Evolutionary conservation across 208 protist genomes (phyloP).

Genomic region (Endotrypanum monterogeii): DNA sequence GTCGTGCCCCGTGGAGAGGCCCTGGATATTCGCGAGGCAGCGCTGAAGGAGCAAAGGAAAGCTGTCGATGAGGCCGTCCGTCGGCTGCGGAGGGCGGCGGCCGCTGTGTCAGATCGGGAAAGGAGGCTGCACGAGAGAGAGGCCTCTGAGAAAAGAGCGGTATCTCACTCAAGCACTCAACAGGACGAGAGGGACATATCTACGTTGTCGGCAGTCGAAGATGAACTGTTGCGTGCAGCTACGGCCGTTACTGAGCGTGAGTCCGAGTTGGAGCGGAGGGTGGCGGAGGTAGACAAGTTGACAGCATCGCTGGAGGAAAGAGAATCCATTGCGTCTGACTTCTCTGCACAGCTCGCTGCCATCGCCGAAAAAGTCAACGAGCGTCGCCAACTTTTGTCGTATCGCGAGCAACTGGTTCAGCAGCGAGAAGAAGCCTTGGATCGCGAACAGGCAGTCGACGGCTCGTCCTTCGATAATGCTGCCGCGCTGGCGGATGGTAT

Average conservation of each 20-base stretch:
- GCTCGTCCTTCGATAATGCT: not conserved
- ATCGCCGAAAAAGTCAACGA: conserved; percentile 62
- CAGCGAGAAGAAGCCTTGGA: conserved; percentile 2
- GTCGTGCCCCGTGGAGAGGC: not conserved
- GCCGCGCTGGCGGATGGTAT: not conserved
- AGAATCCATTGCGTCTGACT: conserved; percentile 35
- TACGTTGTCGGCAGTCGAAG: conserved; percentile 3
- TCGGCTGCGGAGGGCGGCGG: conserved; percentile 27
- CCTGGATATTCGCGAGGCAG: conserved; percentile 14
- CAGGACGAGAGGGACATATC: not conserved
- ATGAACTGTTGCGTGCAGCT: conserved; percentile 22
- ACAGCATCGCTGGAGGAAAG: conserved; percentile 35
- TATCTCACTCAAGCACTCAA: not conserved
- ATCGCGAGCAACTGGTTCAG: conserved; percentile 22
- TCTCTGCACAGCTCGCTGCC: conserved; percentile 51
- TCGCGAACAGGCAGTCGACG: not conserved
- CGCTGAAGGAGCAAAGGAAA: conserved; percentile 6
- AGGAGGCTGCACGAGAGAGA: conserved; percentile 5
- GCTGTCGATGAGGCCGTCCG: conserved; percentile 23
- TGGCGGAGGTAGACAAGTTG: conserved; percentile 32
- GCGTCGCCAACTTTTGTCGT: conserved; percentile 23
- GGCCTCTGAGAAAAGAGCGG: not conserved
- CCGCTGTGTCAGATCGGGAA: conserved; percentile 20
- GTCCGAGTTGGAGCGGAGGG: conserved; percentile 26
- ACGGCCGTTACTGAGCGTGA: conserved; percentile 30